These are phyloP conservation scores for Thielaviopsis euricoi DNA, from an alignment of 2,329 filamentous ascomycete genomes.

Conservation along the genomic window DNA sequence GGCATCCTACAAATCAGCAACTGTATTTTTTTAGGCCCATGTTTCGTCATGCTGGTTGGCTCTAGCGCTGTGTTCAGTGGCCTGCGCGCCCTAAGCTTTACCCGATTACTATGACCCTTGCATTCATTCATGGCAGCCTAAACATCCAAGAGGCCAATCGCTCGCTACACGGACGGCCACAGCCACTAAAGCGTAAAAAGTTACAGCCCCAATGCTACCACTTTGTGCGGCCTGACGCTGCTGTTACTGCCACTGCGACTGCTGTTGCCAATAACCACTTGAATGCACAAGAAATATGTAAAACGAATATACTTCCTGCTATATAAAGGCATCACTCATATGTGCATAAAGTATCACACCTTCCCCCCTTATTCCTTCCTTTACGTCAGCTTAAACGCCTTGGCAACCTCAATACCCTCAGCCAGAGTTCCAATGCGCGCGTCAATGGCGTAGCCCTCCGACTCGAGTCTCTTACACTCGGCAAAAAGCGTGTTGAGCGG, in stretches of 20 bases:
- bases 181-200: too few relatives aligned
- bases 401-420: constrained; percentile 61
- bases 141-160: background rate
- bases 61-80: background rate
- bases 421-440: constrained; percentile 62
- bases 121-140: background rate
- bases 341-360: background rate
- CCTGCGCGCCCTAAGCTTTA: background rate
- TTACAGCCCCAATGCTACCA: too few relatives aligned
- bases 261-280: too few relatives aligned
- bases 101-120: background rate
- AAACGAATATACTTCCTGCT: background rate
- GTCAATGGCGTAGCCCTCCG: constrained; percentile 61
- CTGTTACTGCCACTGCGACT: too few relatives aligned
- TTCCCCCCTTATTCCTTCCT: background rate
- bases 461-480: constrained; percentile 49
- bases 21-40: background rate
- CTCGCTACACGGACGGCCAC: too few relatives aligned
- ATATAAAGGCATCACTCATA: background rate
- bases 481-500: constrained; percentile 47
- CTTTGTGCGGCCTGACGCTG: too few relatives aligned
- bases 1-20: too few relatives aligned
- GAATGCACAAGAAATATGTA: background rate
- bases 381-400: constrained; percentile 29
- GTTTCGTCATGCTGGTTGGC: background rate